A percentile compares a stretch with the other conserved stretches of the same genome.
Conservation (phyloP, 805 yeast species). For the Pichia californica region DNA sequence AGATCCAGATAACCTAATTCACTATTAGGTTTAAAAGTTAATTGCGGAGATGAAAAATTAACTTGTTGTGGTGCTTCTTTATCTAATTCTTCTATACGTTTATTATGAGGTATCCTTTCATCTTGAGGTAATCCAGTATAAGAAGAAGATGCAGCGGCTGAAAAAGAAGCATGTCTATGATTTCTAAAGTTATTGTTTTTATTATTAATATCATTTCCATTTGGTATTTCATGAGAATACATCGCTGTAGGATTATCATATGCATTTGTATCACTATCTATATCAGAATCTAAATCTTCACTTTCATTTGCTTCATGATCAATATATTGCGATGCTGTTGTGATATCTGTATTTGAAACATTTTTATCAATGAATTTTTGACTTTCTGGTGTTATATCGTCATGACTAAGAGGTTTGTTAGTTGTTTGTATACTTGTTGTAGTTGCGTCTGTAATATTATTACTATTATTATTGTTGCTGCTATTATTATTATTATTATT, state of each 20-base stretch:
- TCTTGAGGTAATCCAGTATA: slow-evolving; percentile 40
- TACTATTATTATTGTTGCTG: not conserved
- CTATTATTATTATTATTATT: not conserved
- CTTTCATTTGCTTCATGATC: slow-evolving; percentile 11
- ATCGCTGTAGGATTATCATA: slow-evolving; percentile 13
- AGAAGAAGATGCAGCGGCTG: slow-evolving; percentile 56
- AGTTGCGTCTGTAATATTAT: too few species aligned
- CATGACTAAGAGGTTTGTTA: not conserved
- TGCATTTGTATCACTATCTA: slow-evolving; percentile 10
- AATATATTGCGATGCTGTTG: too few species aligned
- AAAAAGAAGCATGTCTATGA: slow-evolving; percentile 51
- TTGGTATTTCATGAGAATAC: slow-evolving; percentile 8
- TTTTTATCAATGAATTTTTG: not conserved
- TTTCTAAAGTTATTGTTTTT: slow-evolving; percentile 19
- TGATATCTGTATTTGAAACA: too few species aligned
- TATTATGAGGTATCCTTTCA: slow-evolving; percentile 5
- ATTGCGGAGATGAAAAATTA: slow-evolving; percentile 77
- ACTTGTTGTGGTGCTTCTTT: slow-evolving; percentile 59
- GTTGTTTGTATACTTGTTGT: slow-evolving; percentile 2
- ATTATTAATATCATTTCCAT: not conserved
- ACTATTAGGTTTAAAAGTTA: slow-evolving; percentile 20
- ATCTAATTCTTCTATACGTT: slow-evolving; percentile 12
- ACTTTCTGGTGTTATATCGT: slow-evolving; percentile 10
- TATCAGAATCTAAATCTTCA: slow-evolving; percentile 10
- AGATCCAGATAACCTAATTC: slow-evolving; percentile 31